Evolutionary conservation across 2,329 filamentous ascomycete species (phyloP), one percentile per base, ranked within the genome.

Genomic region (Fusarium illudens): DNA sequence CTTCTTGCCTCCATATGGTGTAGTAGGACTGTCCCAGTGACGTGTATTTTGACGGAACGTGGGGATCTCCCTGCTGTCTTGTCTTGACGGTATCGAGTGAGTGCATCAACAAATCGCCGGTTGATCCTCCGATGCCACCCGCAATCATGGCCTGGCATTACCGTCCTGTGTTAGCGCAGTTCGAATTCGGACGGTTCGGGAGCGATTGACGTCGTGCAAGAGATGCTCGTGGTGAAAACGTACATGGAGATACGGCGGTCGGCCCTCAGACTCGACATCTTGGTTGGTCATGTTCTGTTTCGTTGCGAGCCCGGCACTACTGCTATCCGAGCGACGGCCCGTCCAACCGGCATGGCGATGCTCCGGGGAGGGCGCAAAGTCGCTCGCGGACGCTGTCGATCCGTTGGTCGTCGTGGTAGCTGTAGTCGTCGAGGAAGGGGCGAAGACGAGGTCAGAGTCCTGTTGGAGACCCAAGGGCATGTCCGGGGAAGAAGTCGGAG

Each of bases 21-120:
- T 92, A 88, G 81, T 98, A 99, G 4, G 95, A 96, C 61, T 91
- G 92, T 36, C 92, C 92, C 79, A 98, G 89, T 15, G 93, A 95
- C 11, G 92, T 91, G 81, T 99, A 99, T 81, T 92, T 97, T 2
- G 96, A 92, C 20, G 96, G 96, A 64, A 97, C 87, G 77, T 96
- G 91, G 44, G 95, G 94, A 76, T 98, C 96, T 75, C 95, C 96
- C 81, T 99, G 96, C 79, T 99, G 96, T 72, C 96, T 89, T 48
- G 96, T 99, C 82, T 99, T 99, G 74, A 99, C 96, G 1, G 96
- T 99, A 79, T 99, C 96, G 75, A 99, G 87, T 46, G 95, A 98
- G 82, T 99, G 96, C 96, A 99, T 99, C 71, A 99, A 84, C 87
- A 99, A 92, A 79, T 99, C 96, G 62, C 96, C 96, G 58, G 92